A percentile compares a stretch with the other conserved stretches of the same genome.
These are phyloP conservation scores for Entomortierella lignicola DNA, from an alignment of 192 early-diverging fungal species.

Conservation along the genomic window DNA sequence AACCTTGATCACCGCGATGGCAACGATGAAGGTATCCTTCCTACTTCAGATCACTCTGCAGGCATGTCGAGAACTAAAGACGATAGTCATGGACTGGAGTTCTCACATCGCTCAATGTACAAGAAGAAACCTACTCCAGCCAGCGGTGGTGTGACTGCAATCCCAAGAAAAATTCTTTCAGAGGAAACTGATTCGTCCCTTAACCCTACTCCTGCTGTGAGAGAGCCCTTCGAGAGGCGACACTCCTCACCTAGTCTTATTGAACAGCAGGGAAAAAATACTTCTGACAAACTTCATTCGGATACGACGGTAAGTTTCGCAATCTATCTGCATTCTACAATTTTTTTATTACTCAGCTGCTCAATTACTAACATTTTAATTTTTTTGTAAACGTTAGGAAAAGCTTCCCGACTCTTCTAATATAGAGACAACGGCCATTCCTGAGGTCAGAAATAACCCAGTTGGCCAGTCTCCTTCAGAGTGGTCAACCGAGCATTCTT, in stretches of 20 bases:
- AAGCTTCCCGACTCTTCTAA: not conserved
- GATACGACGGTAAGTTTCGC: not conserved
- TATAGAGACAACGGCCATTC: not conserved
- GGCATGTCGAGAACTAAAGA: not conserved
- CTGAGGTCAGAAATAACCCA: conserved; percentile 6
- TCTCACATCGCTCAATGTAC: not conserved
- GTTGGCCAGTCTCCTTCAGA: conserved; percentile 12
- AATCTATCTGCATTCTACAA: not conserved
- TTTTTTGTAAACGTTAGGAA: not conserved
- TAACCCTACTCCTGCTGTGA: too few species aligned
- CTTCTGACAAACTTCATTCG: too few species aligned
- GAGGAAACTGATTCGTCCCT: too few species aligned
- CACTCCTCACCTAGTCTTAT: not conserved
- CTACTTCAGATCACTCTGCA: not conserved
- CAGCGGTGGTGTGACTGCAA: too few species aligned
- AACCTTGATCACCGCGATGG: not conserved
- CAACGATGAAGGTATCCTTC: not conserved
- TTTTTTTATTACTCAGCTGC: not conserved
- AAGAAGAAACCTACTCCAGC: too few species aligned
- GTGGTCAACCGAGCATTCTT: not conserved
- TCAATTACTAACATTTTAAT: not conserved
- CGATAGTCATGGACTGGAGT: not conserved
- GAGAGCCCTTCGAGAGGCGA: too few species aligned
- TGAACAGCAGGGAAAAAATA: too few species aligned
- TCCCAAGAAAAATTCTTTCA: too few species aligned